A percentile compares a stretch with the other conserved stretches of the same genome.
These are phyloP conservation scores for maize (Zea mays) DNA, from an alignment of 176 grass and related monocot species.

Conservation along the genomic window Zm-B73-REFERENCE-NAM-5.0 NC_050103.1:363501-364000, in stretches of 20 bases:
- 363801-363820: slow-evolving; percentile 50
- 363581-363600: neutral
- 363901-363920: slow-evolving; percentile 56
- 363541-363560: neutral
- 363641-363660: neutral
- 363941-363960: slow-evolving; percentile 42
- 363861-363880: slow-evolving; percentile 22
- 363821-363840: slow-evolving; percentile 37
- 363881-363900: slow-evolving; percentile 46
- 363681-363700: neutral
- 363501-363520: neutral
- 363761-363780: slow-evolving; percentile 50
- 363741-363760: slow-evolving; percentile 61
- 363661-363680: neutral
- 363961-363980: slow-evolving; percentile 43
- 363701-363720: neutral
- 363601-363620: neutral
- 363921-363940: slow-evolving; percentile 46
- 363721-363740: slow-evolving; percentile 9
- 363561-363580: neutral
- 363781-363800: slow-evolving; percentile 61
- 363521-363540: neutral
- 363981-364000: slow-evolving; percentile 27
- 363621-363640: neutral
- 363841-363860: slow-evolving; percentile 44